These are phyloP conservation scores for Cryptococcus sp. DNA, from an alignment of 1,284 basidiomycete genomes.

Conservation along the genomic window DNA sequence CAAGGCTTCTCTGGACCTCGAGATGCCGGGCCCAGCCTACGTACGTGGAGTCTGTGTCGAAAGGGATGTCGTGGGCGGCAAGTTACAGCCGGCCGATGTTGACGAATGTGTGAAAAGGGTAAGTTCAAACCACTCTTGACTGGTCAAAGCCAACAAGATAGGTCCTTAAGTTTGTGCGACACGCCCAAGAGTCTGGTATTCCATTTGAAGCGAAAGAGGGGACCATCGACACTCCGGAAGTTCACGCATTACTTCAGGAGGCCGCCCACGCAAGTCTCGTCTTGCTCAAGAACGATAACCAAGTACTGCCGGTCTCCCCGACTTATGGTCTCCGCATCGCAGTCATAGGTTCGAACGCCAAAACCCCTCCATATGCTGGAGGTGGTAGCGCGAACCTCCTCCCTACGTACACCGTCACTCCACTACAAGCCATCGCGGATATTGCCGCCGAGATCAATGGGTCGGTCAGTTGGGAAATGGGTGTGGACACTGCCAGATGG, in stretches of 20 bases:
- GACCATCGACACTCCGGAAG: constrained; percentile 19
- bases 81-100: constrained; percentile 61
- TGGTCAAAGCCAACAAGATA: constrained; percentile 1
- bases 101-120: constrained; percentile 63
- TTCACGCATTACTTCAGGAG: constrained; percentile 56
- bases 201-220: constrained; percentile 47
- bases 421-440: constrained; percentile 61
- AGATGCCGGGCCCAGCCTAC: constrained; percentile 47
- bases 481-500: constrained; percentile 47
- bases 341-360: constrained; percentile 71
- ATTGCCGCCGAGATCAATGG: constrained; percentile 16
- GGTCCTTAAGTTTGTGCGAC: constrained; percentile 24
- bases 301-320: constrained; percentile 16
- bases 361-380: constrained; percentile 62
- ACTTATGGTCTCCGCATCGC: constrained; percentile 60
- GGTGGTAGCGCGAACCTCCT: constrained; percentile 71
- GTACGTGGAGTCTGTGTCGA: constrained; percentile 50
- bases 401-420: constrained; percentile 65
- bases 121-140: constrained; percentile 2
- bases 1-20: constrained; percentile 71
- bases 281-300: constrained; percentile 25
- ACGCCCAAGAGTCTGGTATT: constrained; percentile 24
- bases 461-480: constrained; percentile 17
- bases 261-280: constrained; percentile 60
- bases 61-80: constrained; percentile 60